Evolutionary conservation across 1,284 basidiomycete species (phyloP), one percentile per base, ranked within the genome.

Genomic region (Schizopora paradoxa): DNA sequence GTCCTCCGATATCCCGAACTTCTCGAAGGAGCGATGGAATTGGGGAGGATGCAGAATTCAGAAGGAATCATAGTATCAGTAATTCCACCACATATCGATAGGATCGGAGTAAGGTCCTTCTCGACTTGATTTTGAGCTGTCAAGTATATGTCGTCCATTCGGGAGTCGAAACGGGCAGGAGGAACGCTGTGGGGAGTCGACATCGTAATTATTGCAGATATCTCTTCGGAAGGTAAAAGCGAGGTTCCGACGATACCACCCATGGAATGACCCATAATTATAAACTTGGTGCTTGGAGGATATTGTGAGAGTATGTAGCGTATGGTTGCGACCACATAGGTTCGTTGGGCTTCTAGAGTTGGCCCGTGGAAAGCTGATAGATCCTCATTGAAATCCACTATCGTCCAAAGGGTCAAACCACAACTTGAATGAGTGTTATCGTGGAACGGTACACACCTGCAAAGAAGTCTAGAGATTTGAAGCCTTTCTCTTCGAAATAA

Each of bases 311-410:
- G 75, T 43, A 99, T 85, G 54, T 88, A 89, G 4, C 69, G 65
- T 40, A 97, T 77, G 5, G 86, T 84, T 36, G 77, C 70, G 22
- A 78, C 73, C 13, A 91, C 75, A 63, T 91, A 99, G 13, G 70
- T 66, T 16, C 84, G 87, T 65, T 99, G 89, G 5, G 91, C 79
- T 41, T 83, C 76, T 5, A 99, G 71, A 0, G 93, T 98, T 1
- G 84, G 76, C 0, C 91, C 91, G 65, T 98, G 92, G 55, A 99
- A 89, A 0, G 96, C 96, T 2, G 92, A 93, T 33, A 98, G 81
- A 59, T 98, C 96, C 64, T 99, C 95, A 60, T 98, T 97, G 68
- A 93, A 95, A 61, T 99, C 93, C 52, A 93, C 90, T 92, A 54
- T 8, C 48, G 48, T 32, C 7, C 5, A 42, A 41, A 36, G 31